Evolutionary conservation across 805 yeast species (phyloP), one percentile per base, ranked within the genome.

Genomic region (Tetrapisispora nanseiensis): DNA sequence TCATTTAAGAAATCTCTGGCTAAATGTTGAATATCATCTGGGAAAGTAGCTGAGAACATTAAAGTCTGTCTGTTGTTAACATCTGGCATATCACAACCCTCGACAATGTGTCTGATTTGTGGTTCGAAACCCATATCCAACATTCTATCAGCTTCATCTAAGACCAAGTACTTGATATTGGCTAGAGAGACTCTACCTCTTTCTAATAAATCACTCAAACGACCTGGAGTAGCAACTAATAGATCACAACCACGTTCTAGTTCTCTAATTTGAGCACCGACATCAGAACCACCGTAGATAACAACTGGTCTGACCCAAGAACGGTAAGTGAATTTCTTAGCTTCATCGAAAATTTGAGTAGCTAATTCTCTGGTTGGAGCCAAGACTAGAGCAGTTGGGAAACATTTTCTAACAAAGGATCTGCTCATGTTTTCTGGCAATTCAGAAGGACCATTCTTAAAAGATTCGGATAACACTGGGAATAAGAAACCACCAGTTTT

Each of bases 101-200:
- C 94, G 49, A 92, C 98, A 61, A 92, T 90, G 66, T 87, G 84
- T 78, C 98, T 86, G 64, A 92, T 92, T 76, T 92, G 98, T 52
- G 97, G 97, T 74, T 92, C 98, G 72, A 92, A 92, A 77, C 98
- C 98, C 97, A 92, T 92, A 79, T 92, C 98, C 71, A 92, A 80
- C 98, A 92, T 92, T 75, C 98, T 86, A 71, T 92, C 98, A 62
- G 98, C 98, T 76, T 90, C 98, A 70, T 90, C 98, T 54, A 92
- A 76, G 41, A 92, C 97, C 65, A 92, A 77, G 69, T 86, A 92
- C 67, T 84, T 86, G 69, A 90, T 86, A 69, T 85, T 86, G 51
- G 78, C 74, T 61, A 92, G 75, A 35, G 97, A 87, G 55, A 92
- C 85, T 58, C 79, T 74, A 61, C 97, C 97, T 73, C 97, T 85